A percentile compares a stretch with the other conserved stretches of the same genome.
Conservation (phyloP, 352 stramenopile species). For the Globisporangium yorkense region DNA sequence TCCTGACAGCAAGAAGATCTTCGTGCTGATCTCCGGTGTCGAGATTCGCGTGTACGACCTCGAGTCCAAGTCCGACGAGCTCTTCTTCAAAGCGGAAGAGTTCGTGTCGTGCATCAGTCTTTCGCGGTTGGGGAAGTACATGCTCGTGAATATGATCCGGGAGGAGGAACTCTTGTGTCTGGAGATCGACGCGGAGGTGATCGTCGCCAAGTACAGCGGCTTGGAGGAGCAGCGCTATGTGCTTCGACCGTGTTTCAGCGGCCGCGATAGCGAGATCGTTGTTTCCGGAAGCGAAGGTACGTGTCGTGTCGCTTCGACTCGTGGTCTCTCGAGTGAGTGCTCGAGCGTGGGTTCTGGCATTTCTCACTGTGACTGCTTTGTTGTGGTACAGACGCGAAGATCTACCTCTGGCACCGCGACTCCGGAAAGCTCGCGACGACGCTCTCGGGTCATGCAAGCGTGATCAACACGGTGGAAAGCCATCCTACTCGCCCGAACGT, state of each 20-base stretch:
- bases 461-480: conserved; percentile 60
- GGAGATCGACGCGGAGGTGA: conserved; percentile 30
- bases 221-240: conserved; percentile 63
- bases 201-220: conserved; percentile 45
- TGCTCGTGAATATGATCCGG: conserved; percentile 63
- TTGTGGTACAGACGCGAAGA: conserved; percentile 30
- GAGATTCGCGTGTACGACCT: conserved; percentile 67
- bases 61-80: conserved; percentile 43
- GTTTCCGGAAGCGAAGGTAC: conserved; percentile 70
- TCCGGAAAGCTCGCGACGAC: conserved; percentile 32
- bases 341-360: not conserved
- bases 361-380: not conserved
- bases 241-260: conserved; percentile 54
- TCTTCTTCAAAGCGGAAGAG: conserved; percentile 48
- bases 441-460: conserved; percentile 49
- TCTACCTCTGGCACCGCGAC: conserved; percentile 59
- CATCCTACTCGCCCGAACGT: conserved; percentile 48
- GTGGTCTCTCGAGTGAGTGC: not conserved
- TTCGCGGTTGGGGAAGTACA: conserved; percentile 32
- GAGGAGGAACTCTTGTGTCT: conserved; percentile 54
- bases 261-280: conserved; percentile 42
- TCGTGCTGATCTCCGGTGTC: conserved; percentile 45
- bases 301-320: not conserved
- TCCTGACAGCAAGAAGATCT: conserved; percentile 40
- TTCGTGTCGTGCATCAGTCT: conserved; percentile 53